Evolutionary conservation across 2,329 filamentous ascomycete species (phyloP).

Genomic region (Fusarium chuoi): DNA sequence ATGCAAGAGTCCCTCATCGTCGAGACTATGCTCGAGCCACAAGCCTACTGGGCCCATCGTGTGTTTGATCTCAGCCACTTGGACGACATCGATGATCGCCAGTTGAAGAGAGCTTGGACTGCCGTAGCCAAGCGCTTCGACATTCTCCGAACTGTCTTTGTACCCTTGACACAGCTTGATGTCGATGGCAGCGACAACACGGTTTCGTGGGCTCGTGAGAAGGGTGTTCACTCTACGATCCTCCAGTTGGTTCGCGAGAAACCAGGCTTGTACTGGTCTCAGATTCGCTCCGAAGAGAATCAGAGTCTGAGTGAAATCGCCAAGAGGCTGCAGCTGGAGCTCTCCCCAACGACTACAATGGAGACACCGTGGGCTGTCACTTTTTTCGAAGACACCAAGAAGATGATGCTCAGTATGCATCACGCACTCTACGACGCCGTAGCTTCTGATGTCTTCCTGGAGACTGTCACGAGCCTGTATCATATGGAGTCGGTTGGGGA

Average conservation of each 20-base stretch:
- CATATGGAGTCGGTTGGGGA: not conserved
- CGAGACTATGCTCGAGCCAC: slow-evolving; percentile 21
- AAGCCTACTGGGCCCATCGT: slow-evolving; percentile 26
- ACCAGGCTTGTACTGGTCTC: not conserved
- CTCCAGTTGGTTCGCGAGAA: slow-evolving; percentile 1
- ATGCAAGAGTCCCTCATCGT: slow-evolving; percentile 26
- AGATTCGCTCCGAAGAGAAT: not conserved
- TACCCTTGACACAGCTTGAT: slow-evolving; percentile 2
- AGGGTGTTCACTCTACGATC: not conserved
- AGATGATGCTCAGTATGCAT: slow-evolving; percentile 27
- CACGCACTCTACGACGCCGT: slow-evolving; percentile 14
- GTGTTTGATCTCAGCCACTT: slow-evolving; percentile 14
- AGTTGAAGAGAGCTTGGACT: slow-evolving; percentile 17
- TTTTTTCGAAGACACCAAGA: not conserved
- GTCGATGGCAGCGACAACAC: not conserved
- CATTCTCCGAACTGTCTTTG: slow-evolving; percentile 16
- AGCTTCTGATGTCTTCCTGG: not conserved
- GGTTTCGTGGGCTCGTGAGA: slow-evolving; percentile 5
- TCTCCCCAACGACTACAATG: not conserved
- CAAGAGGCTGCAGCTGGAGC: not conserved
- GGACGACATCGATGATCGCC: not conserved
- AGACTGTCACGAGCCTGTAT: slow-evolving; percentile 12
- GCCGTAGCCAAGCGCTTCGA: slow-evolving; percentile 8
- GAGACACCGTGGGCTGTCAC: slow-evolving; percentile 14
- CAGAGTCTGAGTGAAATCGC: not conserved